Evolutionary conservation across 805 yeast genomes (phyloP).

Genomic region (Barnettozyma sucrosica): DNA sequence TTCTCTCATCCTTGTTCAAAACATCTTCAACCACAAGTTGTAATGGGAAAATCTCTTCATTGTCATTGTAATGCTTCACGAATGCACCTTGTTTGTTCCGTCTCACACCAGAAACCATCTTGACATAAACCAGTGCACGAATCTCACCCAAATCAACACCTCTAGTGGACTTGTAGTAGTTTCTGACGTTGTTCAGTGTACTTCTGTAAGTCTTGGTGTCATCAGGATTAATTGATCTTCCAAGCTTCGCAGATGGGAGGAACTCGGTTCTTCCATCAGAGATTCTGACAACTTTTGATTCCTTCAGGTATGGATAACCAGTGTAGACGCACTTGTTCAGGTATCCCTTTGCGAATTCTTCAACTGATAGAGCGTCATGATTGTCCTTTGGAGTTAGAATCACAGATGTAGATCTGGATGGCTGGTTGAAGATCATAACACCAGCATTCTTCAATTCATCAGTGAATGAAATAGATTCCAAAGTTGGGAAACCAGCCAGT

Average conservation of each 20-base stretch:
- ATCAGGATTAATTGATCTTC: slow-evolving; percentile 38
- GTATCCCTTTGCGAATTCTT: slow-evolving; percentile 59
- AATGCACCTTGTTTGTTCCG: slow-evolving; percentile 70
- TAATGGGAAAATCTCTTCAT: slow-evolving; percentile 59
- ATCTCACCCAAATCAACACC: slow-evolving; percentile 58
- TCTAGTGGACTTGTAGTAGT: slow-evolving; percentile 41
- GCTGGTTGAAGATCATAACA: slow-evolving; percentile 75
- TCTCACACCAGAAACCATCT: slow-evolving; percentile 69
- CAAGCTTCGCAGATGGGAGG: slow-evolving; percentile 24
- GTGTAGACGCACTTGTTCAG: slow-evolving; percentile 62
- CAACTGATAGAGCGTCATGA: slow-evolving; percentile 49
- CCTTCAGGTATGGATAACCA: slow-evolving; percentile 88
- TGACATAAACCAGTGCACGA: slow-evolving; percentile 60
- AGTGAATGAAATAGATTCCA: slow-evolving; percentile 62
- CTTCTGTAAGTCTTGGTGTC: slow-evolving; percentile 43
- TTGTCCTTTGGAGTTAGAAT: slow-evolving; percentile 55
- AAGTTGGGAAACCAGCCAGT: slow-evolving; percentile 86
- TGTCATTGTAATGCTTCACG: slow-evolving; percentile 59
- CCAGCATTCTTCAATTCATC: slow-evolving; percentile 51
- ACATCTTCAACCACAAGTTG: slow-evolving; percentile 77
- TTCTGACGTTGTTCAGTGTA: slow-evolving; percentile 34
- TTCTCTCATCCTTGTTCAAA: slow-evolving; percentile 68
- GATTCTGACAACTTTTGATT: slow-evolving; percentile 64
- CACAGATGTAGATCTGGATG: slow-evolving; percentile 79
- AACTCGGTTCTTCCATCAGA: slow-evolving; percentile 49